Evolutionary conservation across 73 alveolate genomes (phyloP), one percentile per base, ranked within the genome.

Genomic region (Paramecium bursaria): DNA sequence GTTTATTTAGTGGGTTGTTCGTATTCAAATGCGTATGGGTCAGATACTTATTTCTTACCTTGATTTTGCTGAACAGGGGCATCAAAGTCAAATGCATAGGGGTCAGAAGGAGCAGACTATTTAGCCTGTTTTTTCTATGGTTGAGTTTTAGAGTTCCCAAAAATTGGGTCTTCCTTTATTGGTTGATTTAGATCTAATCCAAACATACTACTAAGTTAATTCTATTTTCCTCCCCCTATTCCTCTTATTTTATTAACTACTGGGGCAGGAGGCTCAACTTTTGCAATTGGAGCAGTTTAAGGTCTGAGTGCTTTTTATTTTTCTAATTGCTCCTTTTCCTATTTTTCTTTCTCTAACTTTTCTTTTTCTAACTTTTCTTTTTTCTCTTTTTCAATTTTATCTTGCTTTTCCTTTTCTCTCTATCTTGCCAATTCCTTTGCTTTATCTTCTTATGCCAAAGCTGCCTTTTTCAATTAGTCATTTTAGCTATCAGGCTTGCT

Each of bases 61-160:
- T 57, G 25, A 6, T 77, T 79, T 42, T 14, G 9, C 9, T 53
- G 85, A 33, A 27, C 61, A 19, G 46, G 14, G 25, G 75, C 92
- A 86, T 86, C 90, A 21, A 86, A 77, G 46, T 76, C 92, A 77
- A 77, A 86, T 23, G 85, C 92, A 27, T 50, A 33, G 9, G 85
- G 85, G 27, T 76, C 92, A 39, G 46, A 39, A 17, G 35, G n/a
- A 9, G 19, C 49, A 51, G 75, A 46, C 31, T 77, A 75, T 76
- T 29, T 33, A 9, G 30, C 33, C 23, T 33, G 73, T 29, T 51
- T 44, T 7, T 73, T 22, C 15, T 75, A 75, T 3, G 87, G 87
- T 15, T 50, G 39, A 53, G 79, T 50, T 75, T 75, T 33, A 39
- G 74, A 33, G 29, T 75, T 23, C 77, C 29, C 26, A 3, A 44